Evolutionary conservation across 2,329 filamentous ascomycete genomes (phyloP), one percentile per base, ranked within the genome.

Genomic region (Scedosporium dehoogii): DNA sequence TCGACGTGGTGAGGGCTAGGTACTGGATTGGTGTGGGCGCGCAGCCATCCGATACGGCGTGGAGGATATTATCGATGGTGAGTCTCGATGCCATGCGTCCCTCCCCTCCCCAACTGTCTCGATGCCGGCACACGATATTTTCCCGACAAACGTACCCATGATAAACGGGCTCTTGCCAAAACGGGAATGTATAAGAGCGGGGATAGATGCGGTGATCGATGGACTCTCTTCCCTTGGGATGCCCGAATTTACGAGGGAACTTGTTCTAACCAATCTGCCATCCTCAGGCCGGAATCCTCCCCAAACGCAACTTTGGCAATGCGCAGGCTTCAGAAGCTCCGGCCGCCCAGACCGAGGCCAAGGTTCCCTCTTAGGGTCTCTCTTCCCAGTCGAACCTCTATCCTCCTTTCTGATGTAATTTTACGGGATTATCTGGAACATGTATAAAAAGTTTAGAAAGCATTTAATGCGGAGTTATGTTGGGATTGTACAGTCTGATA

Each of bases 1-100:
- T 99, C 14, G 94, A 99, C 74, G 79, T 84, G 6, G 79, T 85
- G 67, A 82, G 94, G 64, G 90, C 93, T 63, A 88, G 89, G 74
- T 99, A 99, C 79, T 99, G 94, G 94, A 82, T 99, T 42, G 94
- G 94, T 73, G 93, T 97, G 3, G 94, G 94, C 1, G 94, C 94
- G 62, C 94, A 99, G 77, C 94, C 94, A 9, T 92, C 89, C 65
- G 91, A 97, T 68, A 87, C 90, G 3, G 90, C 89, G 42, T 96
- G 92, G 92, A 83, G 91, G 72, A 75, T 97, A 69, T 78, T 99
- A 68, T 84, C 84, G 62, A 88, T 96, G 90, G 91, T 92, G 63
- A 68, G 76, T 27, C 42, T 62, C 59, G 2, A 27, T 21, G 23
- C 12, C 18, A 27, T 27, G 9, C 41, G 5, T 27, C 21, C 7